Conservation (phyloP, 2,329 filamentous ascomycete species). For the Mycosphaerella sp. region DNA sequence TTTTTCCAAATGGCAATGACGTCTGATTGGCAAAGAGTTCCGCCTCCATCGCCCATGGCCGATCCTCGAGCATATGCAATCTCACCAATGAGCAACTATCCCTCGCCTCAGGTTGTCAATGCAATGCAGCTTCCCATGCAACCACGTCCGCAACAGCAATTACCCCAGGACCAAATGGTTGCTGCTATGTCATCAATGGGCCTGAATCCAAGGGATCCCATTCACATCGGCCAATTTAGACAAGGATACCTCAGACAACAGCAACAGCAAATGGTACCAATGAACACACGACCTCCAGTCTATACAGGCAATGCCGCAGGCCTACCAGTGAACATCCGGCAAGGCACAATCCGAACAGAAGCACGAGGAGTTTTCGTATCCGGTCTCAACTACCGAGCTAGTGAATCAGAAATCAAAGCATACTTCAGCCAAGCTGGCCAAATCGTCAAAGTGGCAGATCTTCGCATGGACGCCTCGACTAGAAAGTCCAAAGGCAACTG, state of each 20-base stretch:
- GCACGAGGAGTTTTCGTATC: conserved; percentile 29
- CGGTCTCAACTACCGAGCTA: conserved; percentile 27
- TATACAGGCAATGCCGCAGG: conserved; percentile 23
- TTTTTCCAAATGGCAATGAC: conserved; percentile 16
- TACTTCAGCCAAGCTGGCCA: conserved; percentile 27
- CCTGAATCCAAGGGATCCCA: conserved; percentile 8
- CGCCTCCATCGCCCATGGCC: conserved; percentile 11
- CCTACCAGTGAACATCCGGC: conserved; percentile 24
- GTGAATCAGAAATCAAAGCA: conserved; percentile 23
- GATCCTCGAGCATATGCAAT: conserved; percentile 1
- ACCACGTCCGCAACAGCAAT: not conserved
- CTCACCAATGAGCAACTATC: conserved; percentile 4
- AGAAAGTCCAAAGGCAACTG: conserved; percentile 30
- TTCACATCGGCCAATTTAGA: conserved; percentile 3
- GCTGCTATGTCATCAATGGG: conserved; percentile 10
- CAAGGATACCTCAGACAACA: not conserved
- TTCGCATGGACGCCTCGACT: conserved; percentile 24
- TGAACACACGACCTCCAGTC: conserved; percentile 8
- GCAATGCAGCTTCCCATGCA: not conserved
- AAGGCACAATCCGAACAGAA: conserved; percentile 25
- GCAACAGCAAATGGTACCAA: not conserved
- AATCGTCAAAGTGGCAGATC: conserved; percentile 23
- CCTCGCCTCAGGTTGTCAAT: not conserved
- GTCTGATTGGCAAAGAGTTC: conserved; percentile 22
- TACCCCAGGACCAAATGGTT: conserved; percentile 8